Evolutionary conservation across 805 yeast species (phyloP), one percentile per base, ranked within the genome.

Genomic region (Sungouiozyma ichnusensis): DNA sequence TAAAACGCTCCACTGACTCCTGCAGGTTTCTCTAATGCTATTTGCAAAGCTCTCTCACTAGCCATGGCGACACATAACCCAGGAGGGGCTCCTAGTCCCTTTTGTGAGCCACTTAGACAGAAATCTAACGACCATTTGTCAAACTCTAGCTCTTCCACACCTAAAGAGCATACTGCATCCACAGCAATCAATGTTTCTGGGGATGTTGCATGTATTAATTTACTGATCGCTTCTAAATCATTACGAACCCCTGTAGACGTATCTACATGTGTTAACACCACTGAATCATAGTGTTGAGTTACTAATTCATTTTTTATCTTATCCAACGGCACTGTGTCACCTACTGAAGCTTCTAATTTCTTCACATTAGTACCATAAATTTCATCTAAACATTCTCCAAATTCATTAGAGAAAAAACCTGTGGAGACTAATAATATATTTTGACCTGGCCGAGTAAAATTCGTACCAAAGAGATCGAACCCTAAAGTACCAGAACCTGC

Each of bases 91-190:
- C 96, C 96, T 52, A 90, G 68, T 20, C 95, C 97, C 70, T 90
- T 90, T 63, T 88, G 97, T 16, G 97, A 86, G 2, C 95, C 97
- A 38, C 95, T 82, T 48, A 90, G 71, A 35, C 76, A 94, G 52
- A 72, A 85, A 66, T 90, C 98, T 41, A 90, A 64, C 4, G 85
- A 87, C 97, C 97, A 90, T 16, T 71, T 71, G 58, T 85, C 90
- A 58, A 90, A 90, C 54, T 84, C 77, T 48, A 90, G 68, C 51
- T 77, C 73, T 67, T 90, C 98, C 46, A 85, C 92, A 19, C 83
- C 97, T 46, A 88, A 76, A 6, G 97, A 86, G 66, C 97, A 92
- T 24, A 90, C 97, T 37, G 94, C 95, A 62, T 90, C 98, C 34
- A 90, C 95, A 40, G 86, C 67, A 41, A 90, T 71, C 47, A 90